A percentile compares a stretch with the other conserved stretches of the same genome.
These are phyloP conservation scores for Annulohypoxylon truncatum DNA, from an alignment of 2,329 filamentous ascomycete species.

Conservation along the genomic window DNA sequence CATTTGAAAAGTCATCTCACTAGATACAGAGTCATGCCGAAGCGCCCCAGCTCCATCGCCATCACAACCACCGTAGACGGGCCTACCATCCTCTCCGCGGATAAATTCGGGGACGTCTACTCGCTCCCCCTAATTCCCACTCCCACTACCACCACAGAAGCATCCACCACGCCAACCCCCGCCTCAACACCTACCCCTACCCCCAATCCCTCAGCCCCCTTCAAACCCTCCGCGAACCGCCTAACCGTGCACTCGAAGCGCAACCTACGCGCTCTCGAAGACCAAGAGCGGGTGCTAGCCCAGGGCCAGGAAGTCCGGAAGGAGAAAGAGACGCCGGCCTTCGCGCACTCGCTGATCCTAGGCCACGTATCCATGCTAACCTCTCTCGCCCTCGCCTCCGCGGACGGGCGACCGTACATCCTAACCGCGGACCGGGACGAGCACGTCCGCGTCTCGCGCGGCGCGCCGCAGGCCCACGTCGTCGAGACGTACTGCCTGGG, in stretches of 20 bases:
- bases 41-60: constrained; percentile 82
- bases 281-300: constrained; percentile 60
- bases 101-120: constrained; percentile 99
- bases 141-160: constrained; percentile 34
- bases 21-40: constrained; percentile 78
- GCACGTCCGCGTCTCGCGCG: constrained; percentile 89
- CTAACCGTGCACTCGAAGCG: constrained; percentile 73
- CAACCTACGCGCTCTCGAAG: constrained; percentile 69
- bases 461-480: constrained; percentile 83
- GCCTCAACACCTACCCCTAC: constrained; percentile 38
- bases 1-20: constrained; percentile 46
- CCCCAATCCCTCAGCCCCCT: constrained; percentile 45
- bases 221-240: constrained; percentile 63
- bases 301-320: constrained; percentile 46
- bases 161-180: constrained; percentile 2
- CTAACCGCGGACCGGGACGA: constrained; percentile 68
- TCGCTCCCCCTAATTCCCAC: constrained; percentile 78
- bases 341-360: constrained; percentile 82
- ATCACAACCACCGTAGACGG: constrained; percentile 77
- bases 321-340: constrained; percentile 56
- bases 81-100: constrained; percentile 80
- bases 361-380: constrained; percentile 97
- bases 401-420: constrained; percentile 60
- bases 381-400: constrained; percentile 53
- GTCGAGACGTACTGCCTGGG: constrained; percentile 92